These are phyloP conservation scores for Mycosphaerella arachidis DNA, from an alignment of 2,329 filamentous ascomycete species.

Conservation along the genomic window DNA sequence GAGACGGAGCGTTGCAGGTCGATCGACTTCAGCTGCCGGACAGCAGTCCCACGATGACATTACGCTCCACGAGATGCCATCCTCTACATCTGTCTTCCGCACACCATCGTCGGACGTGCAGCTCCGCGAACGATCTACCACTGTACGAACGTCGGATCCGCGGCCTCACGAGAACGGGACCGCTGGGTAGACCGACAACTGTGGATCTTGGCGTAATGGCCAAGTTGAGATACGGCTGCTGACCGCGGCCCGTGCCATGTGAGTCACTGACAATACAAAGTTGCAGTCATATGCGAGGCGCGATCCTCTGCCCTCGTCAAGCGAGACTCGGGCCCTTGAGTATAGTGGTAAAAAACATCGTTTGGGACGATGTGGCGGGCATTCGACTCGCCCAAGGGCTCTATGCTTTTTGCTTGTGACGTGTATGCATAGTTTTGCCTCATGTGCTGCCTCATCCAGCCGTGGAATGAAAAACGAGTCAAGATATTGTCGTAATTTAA, in stretches of 20 bases:
- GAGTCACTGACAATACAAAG: background rate
- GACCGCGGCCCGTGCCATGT: background rate
- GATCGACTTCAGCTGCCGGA: background rate
- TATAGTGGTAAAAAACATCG: background rate
- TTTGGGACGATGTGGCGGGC: background rate
- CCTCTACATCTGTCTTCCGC: slow-evolving; percentile 61
- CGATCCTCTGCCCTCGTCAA: background rate
- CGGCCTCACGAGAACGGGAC: background rate
- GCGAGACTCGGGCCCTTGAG: background rate
- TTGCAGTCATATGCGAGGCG: background rate
- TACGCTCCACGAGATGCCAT: slow-evolving; percentile 48
- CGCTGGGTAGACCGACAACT: background rate
- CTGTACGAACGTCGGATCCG: background rate
- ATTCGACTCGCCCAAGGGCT: background rate
- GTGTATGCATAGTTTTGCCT: too few species aligned
- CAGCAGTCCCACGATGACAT: slow-evolving; percentile 25
- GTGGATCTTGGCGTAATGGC: background rate
- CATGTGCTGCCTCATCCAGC: too few species aligned
- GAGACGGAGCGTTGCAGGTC: background rate
- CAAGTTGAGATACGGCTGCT: background rate
- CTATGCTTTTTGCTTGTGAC: background rate
- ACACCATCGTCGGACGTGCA: slow-evolving; percentile 47
- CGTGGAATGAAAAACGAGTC: too few species aligned
- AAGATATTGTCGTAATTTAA: too few species aligned
- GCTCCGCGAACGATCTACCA: slow-evolving; percentile 19